Percentiles rank a stretch among this genome's conserved stretches.
phyloP scores from a whole-genome alignment of 139 green algal genomes.

The Eudorina sp. region DNA sequence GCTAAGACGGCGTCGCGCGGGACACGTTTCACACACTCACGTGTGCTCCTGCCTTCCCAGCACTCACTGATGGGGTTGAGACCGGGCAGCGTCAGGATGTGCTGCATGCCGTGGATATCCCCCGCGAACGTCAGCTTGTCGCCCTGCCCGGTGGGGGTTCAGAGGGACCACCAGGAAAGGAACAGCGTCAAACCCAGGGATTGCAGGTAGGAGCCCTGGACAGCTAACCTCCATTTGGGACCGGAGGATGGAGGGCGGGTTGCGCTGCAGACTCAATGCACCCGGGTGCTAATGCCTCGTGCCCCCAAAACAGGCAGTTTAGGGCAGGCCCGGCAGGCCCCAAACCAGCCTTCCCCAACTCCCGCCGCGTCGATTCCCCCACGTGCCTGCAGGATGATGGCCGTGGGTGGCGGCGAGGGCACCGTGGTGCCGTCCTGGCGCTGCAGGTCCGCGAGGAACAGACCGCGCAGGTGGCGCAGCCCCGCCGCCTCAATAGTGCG shows the following conservation, averaged over 20 bases:
- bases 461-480: slow-evolving; percentile 45
- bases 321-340: too few species aligned
- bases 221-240: too few species aligned
- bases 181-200: too few species aligned
- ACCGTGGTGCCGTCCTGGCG: slow-evolving; percentile 27
- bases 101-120: slow-evolving; percentile 58
- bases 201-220: too few species aligned
- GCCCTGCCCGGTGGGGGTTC: slow-evolving; percentile 33
- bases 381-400: slow-evolving; percentile 30
- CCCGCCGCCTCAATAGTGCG: slow-evolving; percentile 49
- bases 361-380: not conserved
- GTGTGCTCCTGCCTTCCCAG: too few species aligned
- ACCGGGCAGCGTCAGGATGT: slow-evolving; percentile 32
- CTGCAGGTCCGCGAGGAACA: slow-evolving; percentile 53
- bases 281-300: too few species aligned
- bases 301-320: too few species aligned
- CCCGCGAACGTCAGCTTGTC: slow-evolving; percentile 73
- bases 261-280: too few species aligned
- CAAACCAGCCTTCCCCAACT: not conserved
- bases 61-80: slow-evolving; percentile 45
- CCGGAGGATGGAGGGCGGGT: too few species aligned
- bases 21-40: not conserved
- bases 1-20: too few species aligned
- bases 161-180: not conserved
- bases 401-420: slow-evolving; percentile 46